Conservation (phyloP, 192 early-diverging fungal species). For the Entomortierella chlamydospora region DNA sequence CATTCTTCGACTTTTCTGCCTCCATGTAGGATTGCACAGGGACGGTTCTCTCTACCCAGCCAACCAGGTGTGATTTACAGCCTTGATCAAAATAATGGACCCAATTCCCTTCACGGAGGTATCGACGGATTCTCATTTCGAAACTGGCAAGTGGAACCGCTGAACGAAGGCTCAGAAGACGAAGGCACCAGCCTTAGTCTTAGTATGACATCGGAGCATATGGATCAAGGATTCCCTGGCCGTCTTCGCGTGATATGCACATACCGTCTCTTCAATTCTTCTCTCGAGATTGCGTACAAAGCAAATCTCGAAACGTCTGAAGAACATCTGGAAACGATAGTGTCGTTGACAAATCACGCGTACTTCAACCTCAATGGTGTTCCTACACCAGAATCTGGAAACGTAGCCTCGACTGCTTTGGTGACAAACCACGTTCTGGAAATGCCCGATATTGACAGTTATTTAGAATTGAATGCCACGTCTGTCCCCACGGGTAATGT, state of each 20-base stretch:
- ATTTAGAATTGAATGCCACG: constrained; percentile 62
- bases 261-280: constrained; percentile 69
- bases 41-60: constrained; percentile 72
- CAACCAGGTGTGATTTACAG: constrained; percentile 50
- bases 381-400: constrained; percentile 48
- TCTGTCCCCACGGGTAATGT: constrained; percentile 82
- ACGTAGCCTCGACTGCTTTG: constrained; percentile 23
- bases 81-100: constrained; percentile 75
- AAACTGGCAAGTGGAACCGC: constrained; percentile 61
- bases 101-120: constrained; percentile 89
- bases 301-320: constrained; percentile 35
- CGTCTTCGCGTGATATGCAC: constrained; percentile 66
- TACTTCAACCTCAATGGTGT: constrained; percentile 92
- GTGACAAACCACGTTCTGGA: constrained; percentile 67
- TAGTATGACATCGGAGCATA: constrained; percentile 69
- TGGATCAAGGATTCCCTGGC: constrained; percentile 87
- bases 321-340: constrained; percentile 62
- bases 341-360: constrained; percentile 88
- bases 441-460: constrained; percentile 59
- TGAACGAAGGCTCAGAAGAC: not conserved
- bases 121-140: constrained; percentile 77
- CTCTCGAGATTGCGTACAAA: constrained; percentile 62
- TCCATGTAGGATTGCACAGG: constrained; percentile 66
- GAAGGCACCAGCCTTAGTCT: constrained; percentile 67
- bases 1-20: not conserved